Conservation (phyloP, 768 basidiomycete genomes). For the Mycena olivaceomarginata region DNA sequence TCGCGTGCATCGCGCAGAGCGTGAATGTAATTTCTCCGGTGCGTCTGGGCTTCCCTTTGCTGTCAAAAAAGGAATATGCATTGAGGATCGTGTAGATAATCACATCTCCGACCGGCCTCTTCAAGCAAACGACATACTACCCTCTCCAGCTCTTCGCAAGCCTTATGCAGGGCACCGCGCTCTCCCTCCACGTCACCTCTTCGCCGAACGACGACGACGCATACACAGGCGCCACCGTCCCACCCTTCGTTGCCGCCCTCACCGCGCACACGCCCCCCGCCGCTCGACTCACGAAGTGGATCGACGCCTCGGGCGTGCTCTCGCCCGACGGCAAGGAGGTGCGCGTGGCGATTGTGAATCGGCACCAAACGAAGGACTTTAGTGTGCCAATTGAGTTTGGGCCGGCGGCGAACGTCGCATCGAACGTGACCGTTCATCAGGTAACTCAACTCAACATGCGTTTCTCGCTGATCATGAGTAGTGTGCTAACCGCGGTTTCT, state of each 20-base stretch:
- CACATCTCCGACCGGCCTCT: slow-evolving; percentile 64
- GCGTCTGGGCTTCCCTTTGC: slow-evolving; percentile 23
- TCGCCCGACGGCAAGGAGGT: slow-evolving; percentile 57
- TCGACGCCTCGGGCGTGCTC: slow-evolving; percentile 70
- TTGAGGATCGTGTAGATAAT: slow-evolving; percentile 55
- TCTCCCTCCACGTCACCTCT: slow-evolving; percentile 58
- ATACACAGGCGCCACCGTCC: slow-evolving; percentile 70
- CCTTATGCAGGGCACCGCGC: slow-evolving; percentile 71
- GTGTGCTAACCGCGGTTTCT: too few species aligned
- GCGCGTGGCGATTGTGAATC: slow-evolving; percentile 73
- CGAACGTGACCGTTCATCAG: slow-evolving; percentile 65
- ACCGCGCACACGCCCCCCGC: slow-evolving; percentile 55
- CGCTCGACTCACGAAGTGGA: slow-evolving; percentile 62
- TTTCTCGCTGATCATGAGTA: too few species aligned
- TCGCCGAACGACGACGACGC: slow-evolving; percentile 47
- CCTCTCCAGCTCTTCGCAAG: slow-evolving; percentile 73
- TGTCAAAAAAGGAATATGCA: too few species aligned
- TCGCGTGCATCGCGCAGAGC: slow-evolving; percentile 78
- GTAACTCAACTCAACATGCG: slow-evolving; percentile 44
- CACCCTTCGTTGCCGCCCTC: slow-evolving; percentile 68
- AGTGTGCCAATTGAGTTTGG: slow-evolving; percentile 62
- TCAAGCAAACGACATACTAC: slow-evolving; percentile 69
- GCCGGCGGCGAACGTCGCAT: slow-evolving; percentile 48
- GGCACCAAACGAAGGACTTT: slow-evolving; percentile 62
- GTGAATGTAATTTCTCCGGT: slow-evolving; percentile 71